phyloP scores from a whole-genome alignment of 352 stramenopile species.

The Globisporangium nunn region DNA sequence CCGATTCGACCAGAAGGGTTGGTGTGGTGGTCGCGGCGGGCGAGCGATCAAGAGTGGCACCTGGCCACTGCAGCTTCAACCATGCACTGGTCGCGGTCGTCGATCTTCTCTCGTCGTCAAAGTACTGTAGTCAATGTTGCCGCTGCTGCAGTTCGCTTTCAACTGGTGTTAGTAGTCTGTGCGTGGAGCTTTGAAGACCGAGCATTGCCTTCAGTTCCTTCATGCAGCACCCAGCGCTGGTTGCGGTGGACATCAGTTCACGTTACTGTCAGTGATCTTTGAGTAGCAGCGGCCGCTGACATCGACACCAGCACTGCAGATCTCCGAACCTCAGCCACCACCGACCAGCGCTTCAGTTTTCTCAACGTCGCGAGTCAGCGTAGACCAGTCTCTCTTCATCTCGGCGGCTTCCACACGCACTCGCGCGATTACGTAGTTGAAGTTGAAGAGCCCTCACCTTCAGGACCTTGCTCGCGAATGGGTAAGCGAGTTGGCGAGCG shows the following conservation, averaged over 20 bases:
- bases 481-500: no score
- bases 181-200: no score
- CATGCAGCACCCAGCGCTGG: no score
- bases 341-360: neutral
- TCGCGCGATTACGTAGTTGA: neutral
- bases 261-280: no score
- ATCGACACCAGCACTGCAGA: neutral
- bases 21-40: neutral
- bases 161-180: no score
- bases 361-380: neutral
- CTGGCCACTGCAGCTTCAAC: neutral
- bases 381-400: neutral
- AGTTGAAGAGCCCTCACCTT: neutral
- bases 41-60: neutral
- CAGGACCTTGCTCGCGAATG: neutral
- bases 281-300: no score
- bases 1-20: neutral
- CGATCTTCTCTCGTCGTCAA: neutral
- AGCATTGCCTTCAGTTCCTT: no score
- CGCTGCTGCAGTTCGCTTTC: neutral
- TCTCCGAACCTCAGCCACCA: no score
- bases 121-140: neutral
- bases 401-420: neutral
- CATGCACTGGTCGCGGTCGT: neutral
- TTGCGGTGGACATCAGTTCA: neutral